A percentile compares a stretch with the other conserved stretches of the same genome.
Conservation (phyloP, 257 asterid genomes). For the Gentiana straminea region DNA sequence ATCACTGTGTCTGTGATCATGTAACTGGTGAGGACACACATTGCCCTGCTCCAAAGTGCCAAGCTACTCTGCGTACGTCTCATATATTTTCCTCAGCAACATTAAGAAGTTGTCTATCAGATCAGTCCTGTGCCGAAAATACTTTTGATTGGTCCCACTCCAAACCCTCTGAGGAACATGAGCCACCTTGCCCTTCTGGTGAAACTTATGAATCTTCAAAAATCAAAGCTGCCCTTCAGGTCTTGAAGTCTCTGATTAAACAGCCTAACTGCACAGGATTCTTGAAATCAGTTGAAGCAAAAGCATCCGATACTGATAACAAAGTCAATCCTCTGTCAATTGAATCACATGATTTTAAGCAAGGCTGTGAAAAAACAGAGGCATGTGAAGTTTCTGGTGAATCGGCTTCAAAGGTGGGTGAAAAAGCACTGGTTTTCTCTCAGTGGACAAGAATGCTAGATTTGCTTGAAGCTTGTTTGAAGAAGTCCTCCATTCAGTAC, state of each 20-base stretch:
- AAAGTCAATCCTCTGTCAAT: constrained; percentile 12
- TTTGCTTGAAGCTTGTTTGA: constrained; percentile 77
- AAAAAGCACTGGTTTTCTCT: constrained; percentile 93
- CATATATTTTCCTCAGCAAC: constrained; percentile 52
- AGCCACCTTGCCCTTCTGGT: constrained; percentile 20
- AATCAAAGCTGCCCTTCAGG: constrained; percentile 73
- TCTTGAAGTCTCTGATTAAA: constrained; percentile 51
- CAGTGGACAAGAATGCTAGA: constrained; percentile 99
- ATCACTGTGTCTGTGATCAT: constrained; percentile 87
- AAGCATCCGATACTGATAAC: constrained; percentile 20
- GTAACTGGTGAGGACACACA: constrained; percentile 66
- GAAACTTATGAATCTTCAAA: constrained; percentile 67
- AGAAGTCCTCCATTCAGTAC: constrained; percentile 53
- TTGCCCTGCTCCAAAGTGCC: constrained; percentile 80
- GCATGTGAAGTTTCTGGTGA: constrained; percentile 14
- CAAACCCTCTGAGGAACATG: constrained; percentile 26
- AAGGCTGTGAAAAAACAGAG: constrained; percentile 12
- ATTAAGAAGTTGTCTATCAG: constrained; percentile 45
- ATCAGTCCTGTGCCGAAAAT: constrained; percentile 25
- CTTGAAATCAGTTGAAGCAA: constrained; percentile 19
- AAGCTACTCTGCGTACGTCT: constrained; percentile 39
- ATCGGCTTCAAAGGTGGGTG: constrained; percentile 33
- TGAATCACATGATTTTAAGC: constrained; percentile 6
- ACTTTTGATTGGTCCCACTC: constrained; percentile 22
- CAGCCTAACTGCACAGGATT: constrained; percentile 21